Conservation (phyloP, 768 basidiomycete genomes). For the Auricularia heimuer region DNA sequence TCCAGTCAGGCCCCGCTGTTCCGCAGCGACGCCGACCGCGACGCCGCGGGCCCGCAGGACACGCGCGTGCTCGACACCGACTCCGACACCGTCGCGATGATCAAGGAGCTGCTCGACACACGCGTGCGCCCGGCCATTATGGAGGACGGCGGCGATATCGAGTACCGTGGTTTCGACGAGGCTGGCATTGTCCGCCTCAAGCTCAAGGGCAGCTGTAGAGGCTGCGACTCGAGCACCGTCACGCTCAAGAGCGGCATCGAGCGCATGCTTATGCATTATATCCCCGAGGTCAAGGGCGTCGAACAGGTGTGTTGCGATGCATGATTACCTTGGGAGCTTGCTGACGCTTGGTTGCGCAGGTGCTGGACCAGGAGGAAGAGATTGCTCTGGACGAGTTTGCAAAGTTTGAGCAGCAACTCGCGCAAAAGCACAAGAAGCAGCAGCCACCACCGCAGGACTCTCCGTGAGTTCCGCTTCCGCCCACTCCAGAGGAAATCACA, state of each 20-base stretch:
- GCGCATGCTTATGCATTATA: slow-evolving; percentile 98
- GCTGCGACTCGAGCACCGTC: slow-evolving; percentile 87
- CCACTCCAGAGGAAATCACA: not conserved
- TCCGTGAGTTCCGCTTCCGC: slow-evolving; percentile 30
- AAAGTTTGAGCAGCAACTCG: slow-evolving; percentile 70
- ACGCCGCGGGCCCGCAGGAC: slow-evolving; percentile 83
- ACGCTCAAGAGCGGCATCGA: slow-evolving; percentile 97
- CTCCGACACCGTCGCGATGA: slow-evolving; percentile 96
- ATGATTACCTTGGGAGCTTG: not conserved
- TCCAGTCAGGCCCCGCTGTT: slow-evolving; percentile 85
- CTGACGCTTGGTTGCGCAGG: slow-evolving; percentile 33
- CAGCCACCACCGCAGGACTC: slow-evolving; percentile 21
- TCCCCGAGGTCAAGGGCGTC: slow-evolving; percentile 88
- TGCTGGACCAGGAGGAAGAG: slow-evolving; percentile 82
- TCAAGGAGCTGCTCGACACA: slow-evolving; percentile 94
- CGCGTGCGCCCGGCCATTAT: slow-evolving; percentile 93
- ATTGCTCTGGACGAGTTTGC: slow-evolving; percentile 82
- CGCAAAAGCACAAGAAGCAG: slow-evolving; percentile 29
- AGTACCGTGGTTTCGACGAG: slow-evolving; percentile 85
- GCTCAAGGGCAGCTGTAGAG: slow-evolving; percentile 94
- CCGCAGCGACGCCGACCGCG: slow-evolving; percentile 68
- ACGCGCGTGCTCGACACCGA: slow-evolving; percentile 90
- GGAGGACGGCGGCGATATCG: slow-evolving; percentile 98
- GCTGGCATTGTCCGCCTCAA: slow-evolving; percentile 68
- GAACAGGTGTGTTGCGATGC: slow-evolving; percentile 52